Conservation (phyloP, 345 rosid species). For the Citrus inodora region DNA sequence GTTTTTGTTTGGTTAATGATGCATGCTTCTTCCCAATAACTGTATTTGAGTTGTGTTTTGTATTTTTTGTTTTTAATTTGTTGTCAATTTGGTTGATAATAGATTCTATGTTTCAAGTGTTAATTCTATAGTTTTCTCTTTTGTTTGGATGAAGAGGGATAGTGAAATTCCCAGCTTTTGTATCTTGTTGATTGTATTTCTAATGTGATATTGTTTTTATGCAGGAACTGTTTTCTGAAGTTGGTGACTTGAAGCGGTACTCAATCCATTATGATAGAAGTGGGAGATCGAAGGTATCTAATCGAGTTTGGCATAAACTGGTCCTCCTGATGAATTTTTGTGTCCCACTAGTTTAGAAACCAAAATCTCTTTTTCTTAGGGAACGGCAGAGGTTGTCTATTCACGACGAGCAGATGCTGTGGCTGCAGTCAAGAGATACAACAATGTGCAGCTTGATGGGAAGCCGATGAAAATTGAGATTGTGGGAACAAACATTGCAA, state of each 20-base stretch:
- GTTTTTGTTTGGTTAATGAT: background rate
- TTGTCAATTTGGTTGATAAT: background rate
- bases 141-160: background rate
- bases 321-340: conserved; percentile 32
- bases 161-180: background rate
- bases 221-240: conserved; percentile 87
- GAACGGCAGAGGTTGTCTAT: conserved; percentile 90
- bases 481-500: conserved; percentile 60
- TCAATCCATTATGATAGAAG: conserved; percentile 84
- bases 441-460: conserved; percentile 92
- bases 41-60: background rate
- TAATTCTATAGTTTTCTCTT: background rate
- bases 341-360: conserved; percentile 36
- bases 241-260: conserved; percentile 87
- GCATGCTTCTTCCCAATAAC: background rate
- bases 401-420: conserved; percentile 71
- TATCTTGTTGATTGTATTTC: background rate
- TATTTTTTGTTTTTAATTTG: background rate
- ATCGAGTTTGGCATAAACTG: conserved; percentile 34
- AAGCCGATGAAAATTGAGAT: conserved; percentile 96
- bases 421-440: conserved; percentile 88
- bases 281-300: conserved; percentile 93
- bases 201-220: background rate
- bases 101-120: background rate
- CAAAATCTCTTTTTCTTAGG: conserved; percentile 49